Conservation (phyloP, 2,329 filamentous ascomycete species). For the Ophidiomyces ophidiicola region DNA sequence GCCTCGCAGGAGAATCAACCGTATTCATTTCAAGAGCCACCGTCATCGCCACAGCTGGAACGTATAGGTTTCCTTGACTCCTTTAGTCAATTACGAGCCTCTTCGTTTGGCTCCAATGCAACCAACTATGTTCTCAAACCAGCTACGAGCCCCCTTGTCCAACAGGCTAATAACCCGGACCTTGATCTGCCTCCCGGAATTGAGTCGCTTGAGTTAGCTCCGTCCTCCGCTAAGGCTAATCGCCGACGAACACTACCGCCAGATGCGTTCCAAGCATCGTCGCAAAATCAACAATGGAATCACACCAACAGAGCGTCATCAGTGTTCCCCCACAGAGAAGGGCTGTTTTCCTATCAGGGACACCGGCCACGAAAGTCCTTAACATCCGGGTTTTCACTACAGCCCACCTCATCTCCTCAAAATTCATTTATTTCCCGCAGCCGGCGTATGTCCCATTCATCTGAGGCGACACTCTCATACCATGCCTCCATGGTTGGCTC, state of each 20-base stretch:
- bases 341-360: conserved; percentile 55
- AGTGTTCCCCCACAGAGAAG: conserved; percentile 45
- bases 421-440: conserved; percentile 17
- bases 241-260: conserved; percentile 64
- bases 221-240: conserved; percentile 37
- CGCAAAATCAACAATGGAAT: conserved; percentile 19
- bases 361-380: conserved; percentile 68
- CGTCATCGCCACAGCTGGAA: neutral
- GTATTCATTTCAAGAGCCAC: neutral
- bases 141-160: conserved; percentile 82
- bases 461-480: conserved; percentile 64
- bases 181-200: conserved; percentile 49
- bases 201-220: conserved; percentile 40
- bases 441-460: conserved; percentile 56
- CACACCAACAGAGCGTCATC: conserved; percentile 36
- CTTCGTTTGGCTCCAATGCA: conserved; percentile 58
- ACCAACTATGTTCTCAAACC: conserved; percentile 74
- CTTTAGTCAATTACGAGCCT: conserved; percentile 35
- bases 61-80: neutral
- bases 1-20: conserved; percentile 22
- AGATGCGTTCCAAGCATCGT: conserved; percentile 40
- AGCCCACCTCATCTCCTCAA: conserved; percentile 36
- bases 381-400: conserved; percentile 45
- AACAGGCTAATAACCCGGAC: conserved; percentile 76
- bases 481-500: conserved; percentile 95